Evolutionary conservation across 148 eudicot genomes (phyloP), one percentile per base, ranked within the genome.

Genomic region (Linanthus parryae): DNA sequence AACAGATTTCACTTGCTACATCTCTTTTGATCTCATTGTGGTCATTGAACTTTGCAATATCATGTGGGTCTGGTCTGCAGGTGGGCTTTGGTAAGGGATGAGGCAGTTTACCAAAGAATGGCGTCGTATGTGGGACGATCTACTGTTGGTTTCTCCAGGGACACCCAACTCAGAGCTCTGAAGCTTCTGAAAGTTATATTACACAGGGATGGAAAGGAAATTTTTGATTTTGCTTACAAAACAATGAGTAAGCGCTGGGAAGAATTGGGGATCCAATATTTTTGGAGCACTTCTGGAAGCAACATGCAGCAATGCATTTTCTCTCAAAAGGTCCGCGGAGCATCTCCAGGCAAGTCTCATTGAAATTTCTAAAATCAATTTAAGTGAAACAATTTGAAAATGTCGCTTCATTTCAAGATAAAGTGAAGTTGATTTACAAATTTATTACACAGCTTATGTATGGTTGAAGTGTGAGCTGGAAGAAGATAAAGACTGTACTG

Each of bases 301-400:
- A 48, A 71, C 10, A 72, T 85, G 52, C 74, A 44, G 27, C 76
- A 44, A 54, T 87, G 95, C 70, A 71, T 53, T 31, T 83, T 73
- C 50, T 73, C 58, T 46, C 61, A 67, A 13, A 48, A 36, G 55
- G 60, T 73, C 56, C 68, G 75, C 54, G 71, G 25, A n/a, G 75
- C 91, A 44, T 83, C 90, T 48, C 90, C 95, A 68, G 95, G 90
- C n/a, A n/a, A n/a, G n/a, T n/a, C n/a, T n/a, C n/a, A n/a, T n/a
- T n/a, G n/a, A n/a, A n/a, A n/a, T n/a, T n/a, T n/a, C n/a, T n/a
- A n/a, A n/a, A n/a, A n/a, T n/a, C n/a, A n/a, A n/a, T n/a, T n/a
- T n/a, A n/a, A n/a, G n/a, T n/a, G n/a, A n/a, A n/a, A n/a, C n/a
- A n/a, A n/a, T n/a, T n/a, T n/a, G n/a, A n/a, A n/a, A n/a, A n/a